Evolutionary conservation across 768 basidiomycete species (phyloP).

Genomic region (Hericium coralloides): DNA sequence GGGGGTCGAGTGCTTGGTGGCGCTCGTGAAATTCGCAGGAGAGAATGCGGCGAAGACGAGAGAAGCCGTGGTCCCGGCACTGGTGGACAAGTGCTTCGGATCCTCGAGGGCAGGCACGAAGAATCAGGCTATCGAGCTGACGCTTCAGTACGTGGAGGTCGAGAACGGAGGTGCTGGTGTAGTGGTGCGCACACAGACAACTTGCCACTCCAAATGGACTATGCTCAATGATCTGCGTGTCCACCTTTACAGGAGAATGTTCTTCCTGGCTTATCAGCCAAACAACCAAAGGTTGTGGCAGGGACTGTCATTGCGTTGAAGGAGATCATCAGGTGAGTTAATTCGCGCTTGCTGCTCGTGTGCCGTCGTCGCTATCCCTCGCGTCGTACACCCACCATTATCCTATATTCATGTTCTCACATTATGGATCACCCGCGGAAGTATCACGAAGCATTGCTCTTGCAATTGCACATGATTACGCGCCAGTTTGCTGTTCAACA

Average conservation of each 20-base stretch:
- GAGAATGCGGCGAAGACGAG: conserved; percentile 79
- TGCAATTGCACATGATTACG: no score
- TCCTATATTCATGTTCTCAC: no score
- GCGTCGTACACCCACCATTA: no score
- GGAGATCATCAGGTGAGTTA: conserved; percentile 73
- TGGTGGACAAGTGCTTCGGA: conserved; percentile 95
- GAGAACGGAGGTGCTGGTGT: conserved; percentile 85
- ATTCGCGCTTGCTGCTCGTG: no score
- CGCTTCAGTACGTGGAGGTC: conserved; percentile 85
- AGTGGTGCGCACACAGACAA: conserved; percentile 56
- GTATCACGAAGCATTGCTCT: no score
- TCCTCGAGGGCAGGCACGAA: conserved; percentile 87
- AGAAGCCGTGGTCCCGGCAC: conserved; percentile 73
- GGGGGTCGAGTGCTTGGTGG: conserved; percentile 81
- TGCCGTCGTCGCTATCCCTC: no score
- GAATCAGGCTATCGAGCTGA: conserved; percentile 76
- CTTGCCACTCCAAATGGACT: neutral
- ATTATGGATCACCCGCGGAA: no score
- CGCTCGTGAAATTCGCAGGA: conserved; percentile 86
- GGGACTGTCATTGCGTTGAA: conserved; percentile 69
- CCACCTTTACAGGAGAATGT: conserved; percentile 39
- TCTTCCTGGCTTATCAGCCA: conserved; percentile 77
- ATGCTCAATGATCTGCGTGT: neutral
- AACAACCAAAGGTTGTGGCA: conserved; percentile 91
- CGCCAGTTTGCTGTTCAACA: neutral